These are phyloP conservation scores for Russula lepida DNA, from an alignment of 768 basidiomycete genomes.

Conservation along the genomic window DNA sequence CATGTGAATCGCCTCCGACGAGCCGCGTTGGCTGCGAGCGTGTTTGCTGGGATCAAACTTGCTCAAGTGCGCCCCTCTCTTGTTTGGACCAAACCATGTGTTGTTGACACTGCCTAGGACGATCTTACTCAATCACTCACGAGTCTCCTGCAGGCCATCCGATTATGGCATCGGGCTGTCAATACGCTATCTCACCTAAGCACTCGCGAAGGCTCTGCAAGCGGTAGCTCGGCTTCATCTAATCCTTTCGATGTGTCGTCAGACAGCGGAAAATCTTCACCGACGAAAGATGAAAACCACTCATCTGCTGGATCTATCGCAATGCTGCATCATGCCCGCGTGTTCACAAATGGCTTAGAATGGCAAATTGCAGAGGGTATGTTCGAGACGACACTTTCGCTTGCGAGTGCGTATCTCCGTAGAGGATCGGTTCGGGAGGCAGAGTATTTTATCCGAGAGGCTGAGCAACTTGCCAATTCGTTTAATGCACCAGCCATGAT, in stretches of 20 bases:
- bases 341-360: slow-evolving; percentile 48
- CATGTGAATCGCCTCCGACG: slow-evolving; percentile 56
- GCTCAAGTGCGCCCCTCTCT: slow-evolving; percentile 39
- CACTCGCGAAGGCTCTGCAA: slow-evolving; percentile 28
- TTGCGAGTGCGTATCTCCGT: slow-evolving; percentile 53
- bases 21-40: slow-evolving; percentile 62
- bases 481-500: slow-evolving; percentile 57
- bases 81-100: background rate
- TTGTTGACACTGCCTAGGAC: slow-evolving; percentile 38
- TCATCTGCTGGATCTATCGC: slow-evolving; percentile 18
- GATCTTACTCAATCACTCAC: slow-evolving; percentile 49
- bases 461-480: slow-evolving; percentile 59
- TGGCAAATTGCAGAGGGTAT: slow-evolving; percentile 75
- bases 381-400: slow-evolving; percentile 52
- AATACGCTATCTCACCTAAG: slow-evolving; percentile 56
- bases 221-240: slow-evolving; percentile 29
- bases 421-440: slow-evolving; percentile 82
- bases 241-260: slow-evolving; percentile 53
- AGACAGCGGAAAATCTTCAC: slow-evolving; percentile 36
- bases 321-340: slow-evolving; percentile 20
- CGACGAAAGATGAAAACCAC: slow-evolving; percentile 26
- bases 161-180: slow-evolving; percentile 73
- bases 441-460: slow-evolving; percentile 75
- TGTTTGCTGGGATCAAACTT: slow-evolving; percentile 61
- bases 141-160: slow-evolving; percentile 57